Base-by-base conservation (phyloP, 495 filamentous ascomycete genomes). In the Penicillium turbatum region DNA sequence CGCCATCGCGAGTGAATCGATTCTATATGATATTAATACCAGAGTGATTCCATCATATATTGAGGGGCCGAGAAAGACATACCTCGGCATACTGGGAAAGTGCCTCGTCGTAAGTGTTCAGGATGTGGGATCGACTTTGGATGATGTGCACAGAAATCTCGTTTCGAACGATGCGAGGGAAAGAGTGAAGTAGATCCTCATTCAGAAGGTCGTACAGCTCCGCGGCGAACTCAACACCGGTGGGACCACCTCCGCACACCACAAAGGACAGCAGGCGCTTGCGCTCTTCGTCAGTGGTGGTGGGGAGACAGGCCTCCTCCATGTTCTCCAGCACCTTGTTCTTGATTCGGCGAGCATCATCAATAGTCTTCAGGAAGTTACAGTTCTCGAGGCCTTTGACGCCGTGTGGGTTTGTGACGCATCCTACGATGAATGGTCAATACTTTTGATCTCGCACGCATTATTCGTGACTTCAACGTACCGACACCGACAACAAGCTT, bases 131-230 rank as follows among this genome's bases (percentile, higher is more conserved):
- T 38, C 95, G 81, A 62, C 87, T 92, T 61, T 99, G 95, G 51
- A 99, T 95, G 35, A 99, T 78, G 66, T 99, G 95, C 0, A 99
- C 92, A 4, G 95, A 97, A 37, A 97, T 92, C 68, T 99, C 92
- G 61, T 97, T 97, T 38, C 95, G 82, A 24, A 99, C 75, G 45
- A 99, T 86, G 54, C 84, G 83, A 5, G 95, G 95, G 70, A 95
- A 99, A 53, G 85, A 81, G 41, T 79, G 74, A 37, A 85, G 82
- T 19, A 99, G 69, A 66, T 99, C 95, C 68, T 99, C 95, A 62
- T 99, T 99, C 29, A 99, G 77, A 66, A 99, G 79, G 71, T 99
- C 95, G 61, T 84, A 97, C 0, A 99, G 77, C 66, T 99, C 95
- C 2, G 95, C 93, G 2, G 95, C 95, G 63, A 99, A 99, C 60